These are phyloP conservation scores for Alternaria panax DNA, from an alignment of 2,329 filamentous ascomycete species.

Conservation along the genomic window DNA sequence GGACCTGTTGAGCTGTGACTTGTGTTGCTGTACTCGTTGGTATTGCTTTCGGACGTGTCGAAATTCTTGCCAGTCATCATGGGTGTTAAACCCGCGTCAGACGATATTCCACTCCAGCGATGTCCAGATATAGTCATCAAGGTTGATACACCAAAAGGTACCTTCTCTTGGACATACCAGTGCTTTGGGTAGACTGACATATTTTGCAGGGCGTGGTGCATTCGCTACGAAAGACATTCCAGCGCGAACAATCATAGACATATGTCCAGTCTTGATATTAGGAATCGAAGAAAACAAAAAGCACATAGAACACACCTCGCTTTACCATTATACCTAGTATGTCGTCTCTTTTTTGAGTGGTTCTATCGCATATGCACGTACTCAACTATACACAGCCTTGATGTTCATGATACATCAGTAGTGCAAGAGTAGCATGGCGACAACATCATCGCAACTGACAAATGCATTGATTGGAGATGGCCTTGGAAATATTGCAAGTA, in stretches of 20 bases:
- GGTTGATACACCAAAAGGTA: constrained; percentile 61
- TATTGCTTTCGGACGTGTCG: not conserved
- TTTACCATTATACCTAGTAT: constrained; percentile 66
- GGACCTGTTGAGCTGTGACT: not conserved
- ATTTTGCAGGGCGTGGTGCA: constrained; percentile 59
- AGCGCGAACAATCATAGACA: constrained; percentile 59
- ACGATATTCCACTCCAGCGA: constrained; percentile 49
- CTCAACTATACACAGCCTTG: not conserved
- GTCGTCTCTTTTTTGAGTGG: constrained; percentile 9
- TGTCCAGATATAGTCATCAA: constrained; percentile 54
- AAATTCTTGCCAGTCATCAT: not conserved
- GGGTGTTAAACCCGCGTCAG: not conserved
- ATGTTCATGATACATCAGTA: not conserved
- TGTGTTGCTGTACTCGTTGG: not conserved
- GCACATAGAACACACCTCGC: constrained; percentile 59
- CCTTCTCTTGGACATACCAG: not conserved
- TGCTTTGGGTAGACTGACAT: constrained; percentile 4
- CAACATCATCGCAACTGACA: not conserved
- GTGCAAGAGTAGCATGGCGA: not conserved
- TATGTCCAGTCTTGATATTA: constrained; percentile 61
- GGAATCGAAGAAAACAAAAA: constrained; percentile 56
- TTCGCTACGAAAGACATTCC: constrained; percentile 59
- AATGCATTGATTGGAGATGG: not conserved
- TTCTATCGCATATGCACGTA: not conserved
- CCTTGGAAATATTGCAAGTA: not conserved